These are phyloP conservation scores for Cladochytrium replicatum DNA, from an alignment of 192 early-diverging fungal species.

Conservation along the genomic window DNA sequence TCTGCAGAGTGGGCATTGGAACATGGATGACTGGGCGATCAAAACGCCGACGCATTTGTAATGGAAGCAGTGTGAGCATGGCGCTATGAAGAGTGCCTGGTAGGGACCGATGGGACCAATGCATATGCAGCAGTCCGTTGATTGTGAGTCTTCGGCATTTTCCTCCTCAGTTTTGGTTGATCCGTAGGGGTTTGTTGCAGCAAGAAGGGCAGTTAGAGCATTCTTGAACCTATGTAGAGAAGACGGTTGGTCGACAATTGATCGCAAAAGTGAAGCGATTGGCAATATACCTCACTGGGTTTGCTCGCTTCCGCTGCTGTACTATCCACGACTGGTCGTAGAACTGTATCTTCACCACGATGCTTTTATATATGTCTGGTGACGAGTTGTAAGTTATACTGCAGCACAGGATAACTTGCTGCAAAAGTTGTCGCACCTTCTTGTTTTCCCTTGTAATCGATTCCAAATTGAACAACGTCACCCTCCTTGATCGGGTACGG, in stretches of 20 bases:
- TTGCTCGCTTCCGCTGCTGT: slow-evolving; percentile 35
- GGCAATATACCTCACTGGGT: slow-evolving; percentile 35
- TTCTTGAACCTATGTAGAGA: slow-evolving; percentile 24
- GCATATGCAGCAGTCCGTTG: slow-evolving; percentile 52
- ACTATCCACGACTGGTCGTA: slow-evolving; percentile 41
- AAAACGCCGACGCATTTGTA: slow-evolving; percentile 47
- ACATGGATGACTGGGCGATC: slow-evolving; percentile 41
- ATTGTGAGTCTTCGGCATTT: slow-evolving; percentile 13
- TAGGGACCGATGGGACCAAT: slow-evolving; percentile 40
- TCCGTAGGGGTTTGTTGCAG: slow-evolving; percentile 45
- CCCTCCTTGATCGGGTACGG: slow-evolving; percentile 62
- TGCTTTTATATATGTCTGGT: slow-evolving; percentile 39
- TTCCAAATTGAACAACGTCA: slow-evolving; percentile 46
- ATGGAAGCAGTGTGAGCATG: slow-evolving; percentile 57
- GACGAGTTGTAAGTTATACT: neutral
- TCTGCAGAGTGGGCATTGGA: slow-evolving; percentile 52
- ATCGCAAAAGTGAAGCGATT: neutral
- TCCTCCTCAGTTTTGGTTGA: slow-evolving; percentile 22
- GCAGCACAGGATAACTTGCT: neutral
- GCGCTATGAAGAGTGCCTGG: slow-evolving; percentile 51
- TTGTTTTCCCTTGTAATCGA: slow-evolving; percentile 49
- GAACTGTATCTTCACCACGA: slow-evolving; percentile 36
- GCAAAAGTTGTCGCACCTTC: slow-evolving; percentile 23
- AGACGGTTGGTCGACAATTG: slow-evolving; percentile 3
- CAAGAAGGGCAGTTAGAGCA: slow-evolving; percentile 39